Base-by-base conservation (phyloP, 2,329 filamentous ascomycete species). In the Fusarium sacchari region DNA sequence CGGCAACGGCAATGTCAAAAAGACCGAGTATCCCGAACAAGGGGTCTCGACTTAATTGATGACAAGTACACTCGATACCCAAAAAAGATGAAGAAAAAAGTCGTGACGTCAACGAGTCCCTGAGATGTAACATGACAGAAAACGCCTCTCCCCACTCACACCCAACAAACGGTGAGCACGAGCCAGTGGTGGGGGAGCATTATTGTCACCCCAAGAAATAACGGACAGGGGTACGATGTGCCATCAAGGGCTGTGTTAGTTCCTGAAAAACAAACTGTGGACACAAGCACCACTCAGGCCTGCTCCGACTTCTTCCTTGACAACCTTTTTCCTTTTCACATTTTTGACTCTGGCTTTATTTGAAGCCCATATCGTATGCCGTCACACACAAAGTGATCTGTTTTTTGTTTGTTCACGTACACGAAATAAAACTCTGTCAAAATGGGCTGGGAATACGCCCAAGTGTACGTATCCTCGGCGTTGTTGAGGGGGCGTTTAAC, bases 391-490 rank as follows among this genome's bases (percentile, higher is more conserved):
- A 26, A 46, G 30, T 42, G 15, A 22, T 44, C n/a, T 50, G 22
- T 24, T 13, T 13, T 43, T 44, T 30, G 17, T 47, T 39, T 22
- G 18, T 13, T 42, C 30, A 36, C 22, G 14, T 42, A 67, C 39
- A 63, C 26, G 50, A 59, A 53, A 13, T 52, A 39, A 26, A n/a
- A 6, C 20, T 42, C 22, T 49, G 14, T 36, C 80, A 81, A 28
- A 58, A 77, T 61, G 75, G 75, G 72, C 20, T 73, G 62, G 63
- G 73, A 77, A 56, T 77, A 77, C 64, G 75, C 71, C 34, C 49
- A 71, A 50, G 75, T 77, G 75, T 77, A 75, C 39, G 75, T 64
- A 44, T 30, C 18, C 18, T 15, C 17, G 6, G 13, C 3, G 7
- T 39, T 18, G 26, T 14, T 68, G 56, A 50, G 66, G 44, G 26